Percentiles rank a stretch among this genome's conserved stretches.
Conservation (phyloP, 306 rosid species). For the Rosa lucieae region DNA sequence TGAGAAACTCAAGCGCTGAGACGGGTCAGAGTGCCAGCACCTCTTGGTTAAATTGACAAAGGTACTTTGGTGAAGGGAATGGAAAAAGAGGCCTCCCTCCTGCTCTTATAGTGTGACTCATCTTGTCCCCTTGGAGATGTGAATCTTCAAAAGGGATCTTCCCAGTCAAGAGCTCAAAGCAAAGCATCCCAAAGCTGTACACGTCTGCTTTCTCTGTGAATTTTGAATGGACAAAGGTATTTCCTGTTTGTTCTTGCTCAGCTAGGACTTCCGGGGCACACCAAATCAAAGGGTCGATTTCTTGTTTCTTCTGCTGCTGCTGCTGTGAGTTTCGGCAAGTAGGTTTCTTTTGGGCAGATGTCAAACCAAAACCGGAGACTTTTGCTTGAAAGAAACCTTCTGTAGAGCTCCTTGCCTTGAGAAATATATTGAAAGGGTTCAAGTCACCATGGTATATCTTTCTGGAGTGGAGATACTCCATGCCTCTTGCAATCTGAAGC, state of each 20-base stretch:
- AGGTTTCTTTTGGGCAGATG: conserved; percentile 27
- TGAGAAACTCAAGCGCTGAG: conserved; percentile 73
- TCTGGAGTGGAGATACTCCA: conserved; percentile 74
- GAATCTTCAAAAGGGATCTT: conserved; percentile 82
- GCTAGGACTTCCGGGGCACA: conserved; percentile 81
- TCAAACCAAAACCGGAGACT: conserved; percentile 68
- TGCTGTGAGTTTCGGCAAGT: conserved; percentile 32
- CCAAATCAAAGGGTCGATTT: conserved; percentile 59
- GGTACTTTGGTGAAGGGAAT: conserved; percentile 70
- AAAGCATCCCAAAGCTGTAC: conserved; percentile 87
- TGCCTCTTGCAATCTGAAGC: conserved; percentile 95
- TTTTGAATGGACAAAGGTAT: conserved; percentile 22
- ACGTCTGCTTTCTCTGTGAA: conserved; percentile 84
- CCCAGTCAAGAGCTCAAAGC: conserved; percentile 84
- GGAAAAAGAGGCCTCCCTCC: conserved; percentile 98
- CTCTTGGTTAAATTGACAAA: conserved; percentile 70
- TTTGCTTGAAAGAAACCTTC: conserved; percentile 79
- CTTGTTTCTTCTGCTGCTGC: conserved; percentile 24
- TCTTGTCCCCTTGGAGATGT: conserved; percentile 76
- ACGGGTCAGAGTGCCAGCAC: conserved; percentile 86
- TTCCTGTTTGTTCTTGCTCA: conserved; percentile 49
- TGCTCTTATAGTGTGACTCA: conserved; percentile 56
- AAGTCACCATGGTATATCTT: conserved; percentile 77
- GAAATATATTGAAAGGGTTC: conserved; percentile 60
- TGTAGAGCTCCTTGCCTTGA: conserved; percentile 55